Evolutionary conservation across 106 monocot species (phyloP), one percentile per base, ranked within the genome.

Genomic region (Triglochin maritima): DNA sequence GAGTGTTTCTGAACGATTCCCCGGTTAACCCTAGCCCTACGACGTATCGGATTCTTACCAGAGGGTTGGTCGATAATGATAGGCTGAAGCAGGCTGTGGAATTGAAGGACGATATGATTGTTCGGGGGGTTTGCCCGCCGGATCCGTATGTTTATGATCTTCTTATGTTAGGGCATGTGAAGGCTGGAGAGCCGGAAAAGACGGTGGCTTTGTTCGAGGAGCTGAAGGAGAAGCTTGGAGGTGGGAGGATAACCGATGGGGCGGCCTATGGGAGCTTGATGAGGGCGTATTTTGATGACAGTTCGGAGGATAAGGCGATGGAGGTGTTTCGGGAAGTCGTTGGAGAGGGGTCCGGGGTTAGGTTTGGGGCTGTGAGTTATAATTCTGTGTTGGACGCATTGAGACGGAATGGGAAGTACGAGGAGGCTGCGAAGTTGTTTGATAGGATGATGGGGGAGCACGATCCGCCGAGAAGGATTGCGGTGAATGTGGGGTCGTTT

Each of bases 401-500:
- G 68, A 76, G 73, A 4, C 78, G 62, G 72, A 76, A 96, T 47
- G 80, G 81, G 49, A 85, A 76, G 63, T 75, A 91, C 64, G 91
- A 88, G 3, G 81, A 84, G 57, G 81, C 88, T 6, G 54, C 84
- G 43, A 62, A 47, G 42, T 63, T 91, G 81, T 96, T 91, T 56
- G 77, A 84, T 13, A 75, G 86, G 65, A 96, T 96, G 88, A 61
- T 72, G 65, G 46, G 53, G 4, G 87, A 91, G 76, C 90, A 96
- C 55, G 64, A 84, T 44, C 83, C 90, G 0, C 96, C 96, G 4
- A 76, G 60, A 41, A 88, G 66, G 83, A 73, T 88, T 11, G 63
- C 71, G 0, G 87, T 91, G 62, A 88, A 96, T 62, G 61, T 96
- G n/a, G 91, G 96, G 51, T 88, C 73, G 56, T 96, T 96, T 67